A percentile compares a stretch with the other conserved stretches of the same genome.
Conservation (phyloP, 148 eudicot genomes). For the Rhododendron williamsianum region DNA sequence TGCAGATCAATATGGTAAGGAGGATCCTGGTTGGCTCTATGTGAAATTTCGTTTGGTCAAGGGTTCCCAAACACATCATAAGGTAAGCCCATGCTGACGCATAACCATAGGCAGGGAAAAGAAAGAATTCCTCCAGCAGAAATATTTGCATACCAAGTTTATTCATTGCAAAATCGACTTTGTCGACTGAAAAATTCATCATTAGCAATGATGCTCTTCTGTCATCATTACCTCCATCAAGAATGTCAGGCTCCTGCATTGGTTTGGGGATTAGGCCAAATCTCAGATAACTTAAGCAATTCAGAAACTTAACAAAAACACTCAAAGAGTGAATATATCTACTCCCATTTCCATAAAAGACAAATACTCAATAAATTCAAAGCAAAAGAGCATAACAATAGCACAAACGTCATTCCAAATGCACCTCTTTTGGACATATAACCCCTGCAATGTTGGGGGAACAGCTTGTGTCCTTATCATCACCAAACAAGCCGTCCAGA, state of each 20-base stretch:
- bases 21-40: background rate
- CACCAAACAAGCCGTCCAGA: slow-evolving; percentile 59
- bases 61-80: background rate
- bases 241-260: slow-evolving; percentile 58
- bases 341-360: background rate
- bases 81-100: background rate
- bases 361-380: background rate
- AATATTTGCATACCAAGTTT: slow-evolving; percentile 64
- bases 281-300: background rate
- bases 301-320: background rate
- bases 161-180: slow-evolving; percentile 69
- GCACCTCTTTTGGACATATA: slow-evolving; percentile 55
- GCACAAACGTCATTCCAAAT: background rate
- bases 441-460: slow-evolving; percentile 17
- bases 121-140: background rate
- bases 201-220: slow-evolving; percentile 51
- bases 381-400: background rate
- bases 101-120: background rate
- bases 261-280: background rate
- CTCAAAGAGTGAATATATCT: background rate
- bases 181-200: slow-evolving; percentile 73
- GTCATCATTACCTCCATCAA: slow-evolving; percentile 35
- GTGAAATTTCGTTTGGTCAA: background rate
- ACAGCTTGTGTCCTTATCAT: slow-evolving; percentile 41
- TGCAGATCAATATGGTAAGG: background rate